Evolutionary conservation across 768 basidiomycete species (phyloP).

Genomic region (Rhizopogon vesiculosus): DNA sequence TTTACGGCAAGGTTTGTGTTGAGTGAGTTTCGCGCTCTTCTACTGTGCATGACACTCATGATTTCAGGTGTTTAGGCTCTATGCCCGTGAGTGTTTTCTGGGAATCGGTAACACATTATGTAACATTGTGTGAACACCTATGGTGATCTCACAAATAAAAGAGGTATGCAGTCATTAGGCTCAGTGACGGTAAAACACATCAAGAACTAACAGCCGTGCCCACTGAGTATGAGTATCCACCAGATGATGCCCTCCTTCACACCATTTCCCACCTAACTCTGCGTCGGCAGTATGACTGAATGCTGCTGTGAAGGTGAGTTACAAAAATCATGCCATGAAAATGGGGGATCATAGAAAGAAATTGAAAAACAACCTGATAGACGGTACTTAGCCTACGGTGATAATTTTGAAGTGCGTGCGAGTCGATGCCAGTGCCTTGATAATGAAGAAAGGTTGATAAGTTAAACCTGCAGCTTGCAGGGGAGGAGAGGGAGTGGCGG

Average conservation of each 20-base stretch:
- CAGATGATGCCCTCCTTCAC: neutral
- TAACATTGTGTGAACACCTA: too few relatives aligned
- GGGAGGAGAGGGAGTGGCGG: neutral
- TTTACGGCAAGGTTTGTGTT: too few relatives aligned
- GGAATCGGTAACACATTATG: too few relatives aligned
- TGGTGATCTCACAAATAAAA: neutral
- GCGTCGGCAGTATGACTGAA: neutral
- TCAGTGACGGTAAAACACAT: conserved; percentile 1
- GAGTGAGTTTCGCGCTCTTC: too few relatives aligned
- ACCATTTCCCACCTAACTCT: neutral
- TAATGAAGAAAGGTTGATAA: conserved; percentile 14
- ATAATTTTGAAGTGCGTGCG: neutral
- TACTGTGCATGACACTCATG: too few relatives aligned
- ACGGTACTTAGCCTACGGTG: neutral
- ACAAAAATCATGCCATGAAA: conserved; percentile 9
- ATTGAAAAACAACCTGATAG: neutral
- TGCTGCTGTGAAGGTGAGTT: conserved; percentile 28
- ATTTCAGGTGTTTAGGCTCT: too few relatives aligned
- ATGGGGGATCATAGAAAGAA: conserved; percentile 4
- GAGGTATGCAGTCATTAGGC: neutral
- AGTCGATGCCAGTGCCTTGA: neutral
- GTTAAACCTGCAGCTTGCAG: conserved; percentile 12
- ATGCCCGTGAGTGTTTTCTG: too few relatives aligned
- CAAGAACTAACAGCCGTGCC: conserved; percentile 6
- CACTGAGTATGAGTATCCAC: neutral